Conservation (phyloP, 2,329 filamentous ascomycete genomes). For the Alternaria conjuncta region DNA sequence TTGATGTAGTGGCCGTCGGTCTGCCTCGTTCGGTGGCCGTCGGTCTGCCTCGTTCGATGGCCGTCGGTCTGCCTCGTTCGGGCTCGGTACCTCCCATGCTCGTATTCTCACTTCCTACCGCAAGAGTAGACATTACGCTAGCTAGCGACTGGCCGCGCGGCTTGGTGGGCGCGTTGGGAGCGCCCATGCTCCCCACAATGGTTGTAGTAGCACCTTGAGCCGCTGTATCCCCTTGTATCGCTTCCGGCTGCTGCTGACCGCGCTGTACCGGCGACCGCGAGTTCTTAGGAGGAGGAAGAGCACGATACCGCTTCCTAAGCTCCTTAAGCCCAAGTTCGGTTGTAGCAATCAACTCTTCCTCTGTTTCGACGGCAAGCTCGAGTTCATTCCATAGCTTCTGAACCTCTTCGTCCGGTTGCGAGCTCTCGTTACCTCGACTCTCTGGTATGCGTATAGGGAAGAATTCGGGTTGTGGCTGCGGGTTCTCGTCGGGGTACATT, state of each 20-base stretch:
- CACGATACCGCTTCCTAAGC: conserved; percentile 3
- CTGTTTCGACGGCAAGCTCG: not conserved
- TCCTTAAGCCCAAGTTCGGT: conserved; percentile 1
- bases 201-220: not conserved
- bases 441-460: not conserved
- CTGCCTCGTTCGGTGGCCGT: not conserved
- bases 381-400: not conserved
- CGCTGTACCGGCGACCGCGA: not conserved
- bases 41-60: too few relatives aligned
- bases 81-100: not conserved
- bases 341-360: not conserved
- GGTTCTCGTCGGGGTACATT: not conserved
- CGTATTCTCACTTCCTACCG: not conserved
- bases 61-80: too few relatives aligned
- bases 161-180: not conserved
- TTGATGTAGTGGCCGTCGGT: not conserved
- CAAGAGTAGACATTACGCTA: not conserved
- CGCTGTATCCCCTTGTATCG: not conserved
- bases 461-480: conserved; percentile 3
- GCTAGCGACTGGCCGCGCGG: not conserved
- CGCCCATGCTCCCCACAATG: not conserved
- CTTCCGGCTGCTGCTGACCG: not conserved
- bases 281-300: not conserved
- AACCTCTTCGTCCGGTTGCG: not conserved
- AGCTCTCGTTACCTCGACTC: not conserved